phyloP scores from a whole-genome alignment of 2,329 filamentous ascomycete species.

The Calcarisporium arbuscula region DNA sequence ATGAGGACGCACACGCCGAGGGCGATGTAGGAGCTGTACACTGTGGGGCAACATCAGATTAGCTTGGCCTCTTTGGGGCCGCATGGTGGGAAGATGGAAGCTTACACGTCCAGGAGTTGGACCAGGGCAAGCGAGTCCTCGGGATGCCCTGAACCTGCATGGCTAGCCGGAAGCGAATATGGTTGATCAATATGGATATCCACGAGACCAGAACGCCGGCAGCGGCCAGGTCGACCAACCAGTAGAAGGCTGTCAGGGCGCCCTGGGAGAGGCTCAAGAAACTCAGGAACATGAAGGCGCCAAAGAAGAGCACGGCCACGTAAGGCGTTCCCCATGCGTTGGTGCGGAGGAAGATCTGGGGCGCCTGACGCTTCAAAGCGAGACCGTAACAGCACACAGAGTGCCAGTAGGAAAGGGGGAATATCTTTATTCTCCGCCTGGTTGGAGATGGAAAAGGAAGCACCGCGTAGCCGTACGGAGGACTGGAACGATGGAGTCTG shows the following conservation, averaged over 20 bases:
- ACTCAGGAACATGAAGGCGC: constrained; percentile 48
- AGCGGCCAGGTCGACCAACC: constrained; percentile 56
- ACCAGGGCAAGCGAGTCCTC: constrained; percentile 48
- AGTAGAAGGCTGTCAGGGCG: constrained; percentile 59
- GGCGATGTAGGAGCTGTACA: constrained; percentile 54
- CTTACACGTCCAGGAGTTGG: constrained; percentile 56
- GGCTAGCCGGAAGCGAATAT: constrained; percentile 49
- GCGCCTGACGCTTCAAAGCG: constrained; percentile 60
- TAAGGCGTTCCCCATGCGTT: constrained; percentile 58
- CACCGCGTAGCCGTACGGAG: no score
- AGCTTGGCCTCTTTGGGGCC: no score
- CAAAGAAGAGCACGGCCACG: constrained; percentile 47
- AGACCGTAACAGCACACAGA: constrained; percentile 64
- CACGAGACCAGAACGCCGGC: constrained; percentile 59
- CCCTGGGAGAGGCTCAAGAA: constrained; percentile 51
- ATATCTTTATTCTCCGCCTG: no score
- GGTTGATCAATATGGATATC: constrained; percentile 53
- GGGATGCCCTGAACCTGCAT: constrained; percentile 50
- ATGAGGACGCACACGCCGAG: constrained; percentile 58
- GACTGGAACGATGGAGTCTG: no score
- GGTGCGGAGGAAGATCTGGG: constrained; percentile 52
- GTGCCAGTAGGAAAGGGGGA: constrained; percentile 61
- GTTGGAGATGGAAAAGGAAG: constrained; percentile 54
- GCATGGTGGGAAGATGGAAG: constrained; percentile 7
- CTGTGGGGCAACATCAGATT: no score